These are phyloP conservation scores for Podospora comata DNA, from an alignment of 495 filamentous ascomycete genomes.

Conservation along the genomic window DNA sequence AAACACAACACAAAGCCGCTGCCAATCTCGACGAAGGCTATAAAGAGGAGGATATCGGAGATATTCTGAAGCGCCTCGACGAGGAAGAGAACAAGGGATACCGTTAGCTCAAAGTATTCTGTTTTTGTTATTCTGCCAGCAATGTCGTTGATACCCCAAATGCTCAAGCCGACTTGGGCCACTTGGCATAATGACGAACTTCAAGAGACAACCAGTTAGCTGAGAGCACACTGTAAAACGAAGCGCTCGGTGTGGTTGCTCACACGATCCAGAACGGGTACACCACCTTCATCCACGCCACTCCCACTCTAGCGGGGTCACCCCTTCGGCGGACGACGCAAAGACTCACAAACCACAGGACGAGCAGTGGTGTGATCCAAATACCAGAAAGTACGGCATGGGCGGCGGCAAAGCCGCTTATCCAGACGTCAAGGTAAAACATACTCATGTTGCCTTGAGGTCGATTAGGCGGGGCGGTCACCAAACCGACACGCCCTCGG, in stretches of 20 bases:
- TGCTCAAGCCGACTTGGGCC: background rate
- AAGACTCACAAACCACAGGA: constrained; percentile 27
- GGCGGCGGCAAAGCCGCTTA: constrained; percentile 2
- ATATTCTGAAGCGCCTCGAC: constrained; percentile 15
- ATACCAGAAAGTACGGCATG: constrained; percentile 14
- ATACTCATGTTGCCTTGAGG: background rate
- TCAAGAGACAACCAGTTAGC: constrained; percentile 3
- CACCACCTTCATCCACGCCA: constrained; percentile 26
- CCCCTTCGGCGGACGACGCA: constrained; percentile 18
- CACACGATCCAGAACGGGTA: constrained; percentile 25
- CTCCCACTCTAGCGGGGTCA: constrained; percentile 25
- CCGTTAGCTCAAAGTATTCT: background rate
- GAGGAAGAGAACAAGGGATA: background rate
- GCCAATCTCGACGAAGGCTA: constrained; percentile 25
- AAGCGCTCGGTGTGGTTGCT: background rate
- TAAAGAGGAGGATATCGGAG: constrained; percentile 21
- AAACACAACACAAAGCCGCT: constrained; percentile 24
- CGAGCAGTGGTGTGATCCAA: constrained; percentile 16
- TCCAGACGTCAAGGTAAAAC: background rate
- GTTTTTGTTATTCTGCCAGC: background rate
- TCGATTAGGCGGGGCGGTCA: background rate
- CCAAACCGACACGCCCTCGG: background rate
- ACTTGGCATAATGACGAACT: background rate
- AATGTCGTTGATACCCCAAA: background rate
- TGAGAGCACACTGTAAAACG: background rate